phyloP scores from a whole-genome alignment of 345 rosid genomes.

The Syzygium jambos region DNA sequence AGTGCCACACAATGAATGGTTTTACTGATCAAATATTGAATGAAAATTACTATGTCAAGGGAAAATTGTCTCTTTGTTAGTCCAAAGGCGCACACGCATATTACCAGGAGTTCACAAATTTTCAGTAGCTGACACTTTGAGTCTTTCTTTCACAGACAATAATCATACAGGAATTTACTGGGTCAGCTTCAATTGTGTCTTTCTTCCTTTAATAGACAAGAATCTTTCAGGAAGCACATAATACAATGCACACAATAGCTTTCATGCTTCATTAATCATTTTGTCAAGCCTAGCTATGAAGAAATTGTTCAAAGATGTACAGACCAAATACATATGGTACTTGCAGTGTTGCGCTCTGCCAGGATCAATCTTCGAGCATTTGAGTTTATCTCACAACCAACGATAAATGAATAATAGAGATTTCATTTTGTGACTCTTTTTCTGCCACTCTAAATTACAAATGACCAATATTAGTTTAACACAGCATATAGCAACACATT shows the following conservation, averaged over 20 bases:
- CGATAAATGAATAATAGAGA: neutral
- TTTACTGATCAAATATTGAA: neutral
- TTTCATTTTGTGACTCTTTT: neutral
- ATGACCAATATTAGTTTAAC: neutral
- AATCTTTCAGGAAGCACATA: neutral
- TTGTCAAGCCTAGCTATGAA: neutral
- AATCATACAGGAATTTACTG: neutral
- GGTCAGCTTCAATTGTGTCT: neutral
- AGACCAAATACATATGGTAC: neutral
- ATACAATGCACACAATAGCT: neutral
- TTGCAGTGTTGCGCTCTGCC: neutral
- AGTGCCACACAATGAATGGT: neutral
- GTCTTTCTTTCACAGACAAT: neutral
- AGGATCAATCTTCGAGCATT: neutral
- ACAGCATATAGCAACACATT: neutral
- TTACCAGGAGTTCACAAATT: neutral
- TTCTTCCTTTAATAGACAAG: neutral
- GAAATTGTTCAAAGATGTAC: neutral
- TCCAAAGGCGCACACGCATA: neutral
- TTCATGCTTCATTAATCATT: neutral
- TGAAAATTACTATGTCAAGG: neutral
- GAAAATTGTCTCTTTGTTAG: neutral
- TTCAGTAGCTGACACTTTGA: neutral
- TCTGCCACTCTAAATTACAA: neutral
- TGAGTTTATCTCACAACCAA: neutral